Conservation (phyloP, 306 rosid species). For the Datisca glomerata region DNA sequence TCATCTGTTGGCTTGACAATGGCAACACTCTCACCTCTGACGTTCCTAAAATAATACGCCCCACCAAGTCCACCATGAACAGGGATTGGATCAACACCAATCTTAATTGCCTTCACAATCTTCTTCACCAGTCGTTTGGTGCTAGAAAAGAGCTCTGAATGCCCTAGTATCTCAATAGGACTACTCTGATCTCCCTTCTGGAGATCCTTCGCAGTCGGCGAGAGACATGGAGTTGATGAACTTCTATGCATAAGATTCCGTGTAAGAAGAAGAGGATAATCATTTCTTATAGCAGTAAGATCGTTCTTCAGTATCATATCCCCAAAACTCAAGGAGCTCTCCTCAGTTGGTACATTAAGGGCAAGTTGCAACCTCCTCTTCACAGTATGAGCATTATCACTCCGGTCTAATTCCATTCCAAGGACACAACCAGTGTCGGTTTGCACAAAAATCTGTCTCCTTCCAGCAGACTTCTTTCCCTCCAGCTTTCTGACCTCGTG, state of each 20-base stretch:
- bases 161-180: constrained; percentile 79
- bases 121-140: constrained; percentile 46
- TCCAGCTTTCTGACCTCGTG: constrained; percentile 36
- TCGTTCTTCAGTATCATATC: constrained; percentile 78
- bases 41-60: constrained; percentile 77
- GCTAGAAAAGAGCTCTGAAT: constrained; percentile 35
- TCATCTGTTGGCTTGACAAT: constrained; percentile 98
- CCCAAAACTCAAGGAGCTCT: constrained; percentile 80
- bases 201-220: constrained; percentile 79
- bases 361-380: constrained; percentile 93
- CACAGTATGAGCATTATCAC: constrained; percentile 90
- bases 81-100: constrained; percentile 80
- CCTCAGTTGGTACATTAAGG: constrained; percentile 72
- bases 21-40: constrained; percentile 64
- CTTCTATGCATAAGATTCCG: constrained; percentile 77
- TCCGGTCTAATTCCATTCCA: constrained; percentile 83
- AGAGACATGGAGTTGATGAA: constrained; percentile 94
- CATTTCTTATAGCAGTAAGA: constrained; percentile 69
- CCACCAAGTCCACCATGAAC: constrained; percentile 92
- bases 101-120: constrained; percentile 60
- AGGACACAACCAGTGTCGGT: constrained; percentile 84
- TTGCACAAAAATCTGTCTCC: constrained; percentile 84
- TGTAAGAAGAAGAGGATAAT: constrained; percentile 74
- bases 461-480: constrained; percentile 45
- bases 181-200: constrained; percentile 79